phyloP scores from a whole-genome alignment of 345 rosid species.

The Psidium guajava region DNA sequence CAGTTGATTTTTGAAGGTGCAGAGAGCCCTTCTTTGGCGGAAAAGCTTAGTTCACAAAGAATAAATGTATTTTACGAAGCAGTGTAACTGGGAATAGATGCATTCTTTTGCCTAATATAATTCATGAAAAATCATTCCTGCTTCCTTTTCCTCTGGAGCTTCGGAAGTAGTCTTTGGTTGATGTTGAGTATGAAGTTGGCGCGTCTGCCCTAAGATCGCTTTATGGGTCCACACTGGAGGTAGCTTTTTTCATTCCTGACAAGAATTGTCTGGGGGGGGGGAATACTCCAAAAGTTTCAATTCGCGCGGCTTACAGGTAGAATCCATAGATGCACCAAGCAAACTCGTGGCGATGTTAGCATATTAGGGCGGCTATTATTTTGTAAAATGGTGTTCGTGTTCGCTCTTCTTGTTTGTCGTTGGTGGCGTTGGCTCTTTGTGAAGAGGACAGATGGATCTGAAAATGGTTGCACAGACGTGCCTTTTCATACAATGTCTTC shows the following conservation, averaged over 20 bases:
- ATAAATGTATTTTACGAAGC: not conserved
- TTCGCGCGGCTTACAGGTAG: not conserved
- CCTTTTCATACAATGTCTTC: not conserved
- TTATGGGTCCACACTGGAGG: not conserved
- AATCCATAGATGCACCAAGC: not conserved
- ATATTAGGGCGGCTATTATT: not conserved
- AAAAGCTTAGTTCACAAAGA: not conserved
- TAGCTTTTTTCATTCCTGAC: not conserved
- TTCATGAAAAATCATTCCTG: not conserved
- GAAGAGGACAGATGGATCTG: not conserved
- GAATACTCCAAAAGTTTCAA: not conserved
- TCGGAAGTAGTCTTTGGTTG: not conserved
- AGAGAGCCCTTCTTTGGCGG: not conserved
- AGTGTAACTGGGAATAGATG: not conserved
- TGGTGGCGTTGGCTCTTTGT: not conserved
- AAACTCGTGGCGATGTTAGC: not conserved
- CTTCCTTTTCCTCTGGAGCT: not conserved
- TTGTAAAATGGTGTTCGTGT: not conserved
- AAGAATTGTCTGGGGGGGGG: not conserved
- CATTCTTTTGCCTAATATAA: not conserved
- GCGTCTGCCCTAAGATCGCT: not conserved
- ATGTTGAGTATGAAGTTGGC: not conserved
- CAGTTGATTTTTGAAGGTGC: not conserved
- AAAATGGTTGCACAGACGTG: not conserved
- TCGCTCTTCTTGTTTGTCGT: not conserved